Base-by-base conservation (phyloP, 208 protist species). In the Novymonas esmeraldas region DNA sequence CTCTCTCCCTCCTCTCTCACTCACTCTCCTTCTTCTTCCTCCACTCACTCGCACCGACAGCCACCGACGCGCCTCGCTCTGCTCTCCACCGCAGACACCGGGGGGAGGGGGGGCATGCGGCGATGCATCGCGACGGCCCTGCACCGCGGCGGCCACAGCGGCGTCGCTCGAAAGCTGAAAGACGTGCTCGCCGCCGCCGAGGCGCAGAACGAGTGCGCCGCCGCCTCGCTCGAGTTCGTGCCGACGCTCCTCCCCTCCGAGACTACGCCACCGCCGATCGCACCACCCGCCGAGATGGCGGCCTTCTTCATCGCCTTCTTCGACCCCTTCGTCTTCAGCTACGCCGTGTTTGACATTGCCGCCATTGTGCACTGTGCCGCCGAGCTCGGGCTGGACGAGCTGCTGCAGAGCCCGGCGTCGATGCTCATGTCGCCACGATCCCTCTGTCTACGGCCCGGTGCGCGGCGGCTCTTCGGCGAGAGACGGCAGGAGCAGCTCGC, bases 291-390 rank as follows among this genome's bases (percentile, higher is more conserved):
- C 36, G 69, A 84, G 56, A 60, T 69, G 26, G 67, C 56, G 3
- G 33, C 55, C 18, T 60, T 68, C 39, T 79, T 85, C 18, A 3
- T 61, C 2, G 58, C 46, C 14, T 41, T 65, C 5, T 81, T 71
- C 50, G 69, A 78, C 22, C 45, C 69, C 1, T 46, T 64, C 29
- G 78, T 77, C 14, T 90, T 87, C 54, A 64, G 78, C 49, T 90
- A 90, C 66, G 54, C 64, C 28, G 28, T 78, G 0, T 84, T 81
- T 31, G 80, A 90, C 34, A 39, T 78, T 7, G 44, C 79, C 6
- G 38, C 55, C 1, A 78, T 90, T 31, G 5, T 77, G 24, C 44
- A 74, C 33, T 36, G 33, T 4, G 62, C 71, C 10, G 50, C 29
- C 3, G 14, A 61, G 44, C 29, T 75, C 0, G 26, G 52, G 5